These are phyloP conservation scores for Microcos paniculata DNA, from an alignment of 345 rosid genomes.

Conservation along the genomic window DNA sequence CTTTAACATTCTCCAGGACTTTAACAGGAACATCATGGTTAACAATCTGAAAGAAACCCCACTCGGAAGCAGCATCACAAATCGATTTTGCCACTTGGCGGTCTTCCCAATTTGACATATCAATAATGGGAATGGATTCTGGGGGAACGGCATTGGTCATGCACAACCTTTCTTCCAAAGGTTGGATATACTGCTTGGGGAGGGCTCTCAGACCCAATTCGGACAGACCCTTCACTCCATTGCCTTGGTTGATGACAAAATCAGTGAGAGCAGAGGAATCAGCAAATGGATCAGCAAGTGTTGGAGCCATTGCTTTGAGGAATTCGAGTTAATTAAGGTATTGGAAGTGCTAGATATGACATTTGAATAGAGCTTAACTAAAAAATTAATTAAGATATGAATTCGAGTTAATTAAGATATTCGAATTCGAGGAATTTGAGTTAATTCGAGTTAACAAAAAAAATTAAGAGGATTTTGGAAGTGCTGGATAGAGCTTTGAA, in stretches of 20 bases:
- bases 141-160: background rate
- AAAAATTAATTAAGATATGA: no score
- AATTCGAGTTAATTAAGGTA: background rate
- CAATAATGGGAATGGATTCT: conserved; percentile 3
- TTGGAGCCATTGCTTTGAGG: background rate
- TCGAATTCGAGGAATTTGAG: no score
- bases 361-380: no score
- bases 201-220: conserved; percentile 14
- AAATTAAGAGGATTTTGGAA: no score
- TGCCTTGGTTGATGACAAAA: conserved; percentile 19
- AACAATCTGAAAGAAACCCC: conserved; percentile 31
- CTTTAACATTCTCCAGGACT: conserved; percentile 13
- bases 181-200: conserved; percentile 18
- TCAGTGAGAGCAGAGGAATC: background rate
- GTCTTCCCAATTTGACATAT: conserved; percentile 12
- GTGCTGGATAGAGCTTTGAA: no score
- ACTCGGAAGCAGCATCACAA: conserved; percentile 17
- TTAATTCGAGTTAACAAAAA: no score
- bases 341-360: no score
- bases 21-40: conserved; percentile 23
- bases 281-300: background rate
- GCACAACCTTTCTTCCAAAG: conserved; percentile 1
- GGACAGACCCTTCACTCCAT: conserved; percentile 25
- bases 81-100: background rate
- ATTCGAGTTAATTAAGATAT: no score